Percentiles rank a stretch among this genome's conserved stretches.
Evolutionary conservation across 2,329 filamentous ascomycete genomes (phyloP).

Genomic region (Fusarium pininemorale): DNA sequence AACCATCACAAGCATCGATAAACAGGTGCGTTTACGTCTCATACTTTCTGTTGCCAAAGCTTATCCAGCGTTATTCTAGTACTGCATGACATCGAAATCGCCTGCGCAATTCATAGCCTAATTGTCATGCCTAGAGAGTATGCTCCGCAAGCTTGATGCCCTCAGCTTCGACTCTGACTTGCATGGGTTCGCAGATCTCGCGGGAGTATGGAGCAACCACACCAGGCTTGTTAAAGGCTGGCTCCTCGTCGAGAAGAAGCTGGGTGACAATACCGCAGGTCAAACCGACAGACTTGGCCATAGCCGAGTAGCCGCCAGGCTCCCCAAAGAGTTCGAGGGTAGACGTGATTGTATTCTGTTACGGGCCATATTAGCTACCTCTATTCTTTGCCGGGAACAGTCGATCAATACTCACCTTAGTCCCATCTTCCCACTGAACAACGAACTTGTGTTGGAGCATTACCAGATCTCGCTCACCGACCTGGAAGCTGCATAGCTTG

Average conservation of each 20-base stretch:
- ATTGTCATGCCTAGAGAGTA: neutral
- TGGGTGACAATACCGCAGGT: neutral
- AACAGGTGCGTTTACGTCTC: too few relatives aligned
- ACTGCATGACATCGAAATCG: accelerated
- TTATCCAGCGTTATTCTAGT: too few relatives aligned
- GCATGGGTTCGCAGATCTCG: neutral
- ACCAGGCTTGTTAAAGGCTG: neutral
- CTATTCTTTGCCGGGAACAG: neutral
- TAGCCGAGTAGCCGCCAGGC: neutral
- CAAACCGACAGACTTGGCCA: neutral
- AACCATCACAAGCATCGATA: too few relatives aligned
- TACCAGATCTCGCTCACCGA: neutral
- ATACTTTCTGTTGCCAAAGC: too few relatives aligned
- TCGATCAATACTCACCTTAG: neutral
- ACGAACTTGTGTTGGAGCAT: neutral
- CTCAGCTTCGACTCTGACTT: neutral
- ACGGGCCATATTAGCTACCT: neutral
- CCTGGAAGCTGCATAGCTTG: neutral
- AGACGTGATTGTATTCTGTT: neutral
- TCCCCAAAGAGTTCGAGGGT: neutral
- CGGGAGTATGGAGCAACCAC: neutral
- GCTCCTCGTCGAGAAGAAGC: neutral
- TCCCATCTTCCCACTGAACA: neutral
- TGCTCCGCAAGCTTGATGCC: neutral
- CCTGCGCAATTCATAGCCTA: too few relatives aligned